Evolutionary conservation across 2,329 filamentous ascomycete species (phyloP).

Genomic region (Lecanicillium sp.): DNA sequence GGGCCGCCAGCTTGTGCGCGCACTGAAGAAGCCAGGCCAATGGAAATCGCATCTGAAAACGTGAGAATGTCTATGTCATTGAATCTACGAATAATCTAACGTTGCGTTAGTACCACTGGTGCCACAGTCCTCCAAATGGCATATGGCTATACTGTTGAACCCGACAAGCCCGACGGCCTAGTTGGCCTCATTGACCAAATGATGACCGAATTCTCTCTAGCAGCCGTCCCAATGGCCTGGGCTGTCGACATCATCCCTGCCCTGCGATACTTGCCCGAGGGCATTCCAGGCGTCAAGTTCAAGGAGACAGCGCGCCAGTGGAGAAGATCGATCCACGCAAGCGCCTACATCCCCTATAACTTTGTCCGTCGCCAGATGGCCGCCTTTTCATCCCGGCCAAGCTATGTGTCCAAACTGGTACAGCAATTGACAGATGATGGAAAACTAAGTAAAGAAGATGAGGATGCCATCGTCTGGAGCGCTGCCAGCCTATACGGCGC

Average conservation of each 20-base stretch:
- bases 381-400: conserved; percentile 10
- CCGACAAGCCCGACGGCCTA: conserved; percentile 19
- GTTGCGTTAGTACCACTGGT: conserved; percentile 16
- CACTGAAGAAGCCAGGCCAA: conserved; percentile 2
- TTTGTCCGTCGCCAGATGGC: conserved; percentile 22
- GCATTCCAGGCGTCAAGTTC: conserved; percentile 22
- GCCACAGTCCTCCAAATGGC: conserved; percentile 19
- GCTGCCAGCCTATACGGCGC: conserved; percentile 12
- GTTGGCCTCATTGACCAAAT: conserved; percentile 20
- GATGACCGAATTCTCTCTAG: conserved; percentile 19
- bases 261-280: conserved; percentile 20
- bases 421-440: background rate
- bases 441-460: conserved; percentile 2
- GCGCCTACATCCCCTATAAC: conserved; percentile 18
- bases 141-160: conserved; percentile 25
- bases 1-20: conserved; percentile 4
- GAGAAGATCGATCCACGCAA: conserved; percentile 12
- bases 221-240: conserved; percentile 23
- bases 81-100: conserved; percentile 1
- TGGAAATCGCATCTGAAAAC: conserved; percentile 7
- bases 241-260: conserved; percentile 23
- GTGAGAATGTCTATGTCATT: conserved; percentile 3
- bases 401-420: conserved; percentile 17
- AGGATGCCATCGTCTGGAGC: conserved; percentile 7
- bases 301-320: conserved; percentile 20